Conservation (phyloP, 306 rosid species). For the Ormosia emarginata region DNA sequence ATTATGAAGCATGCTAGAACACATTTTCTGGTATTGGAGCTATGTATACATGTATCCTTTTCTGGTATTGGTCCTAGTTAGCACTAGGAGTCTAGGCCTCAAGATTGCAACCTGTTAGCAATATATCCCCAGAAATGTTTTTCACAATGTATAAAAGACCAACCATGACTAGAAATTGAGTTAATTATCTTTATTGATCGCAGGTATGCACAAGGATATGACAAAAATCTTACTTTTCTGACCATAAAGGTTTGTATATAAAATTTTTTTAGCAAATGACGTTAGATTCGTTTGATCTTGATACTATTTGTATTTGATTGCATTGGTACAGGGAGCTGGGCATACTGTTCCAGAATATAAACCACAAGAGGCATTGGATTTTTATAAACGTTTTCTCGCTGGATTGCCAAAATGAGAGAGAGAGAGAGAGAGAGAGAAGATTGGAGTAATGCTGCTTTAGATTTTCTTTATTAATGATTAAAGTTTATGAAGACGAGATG, state of each 20-base stretch:
- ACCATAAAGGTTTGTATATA: conserved; percentile 56
- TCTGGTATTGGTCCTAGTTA: not conserved
- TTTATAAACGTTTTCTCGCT: conserved; percentile 51
- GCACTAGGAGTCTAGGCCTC: not conserved
- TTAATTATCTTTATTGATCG: not conserved
- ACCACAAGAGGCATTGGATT: conserved; percentile 57
- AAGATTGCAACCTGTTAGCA: not conserved
- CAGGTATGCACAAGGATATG: conserved; percentile 67
- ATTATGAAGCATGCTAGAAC: not conserved
- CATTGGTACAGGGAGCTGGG: conserved; percentile 65
- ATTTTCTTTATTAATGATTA: not conserved
- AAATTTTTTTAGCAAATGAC: not conserved
- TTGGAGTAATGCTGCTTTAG: not conserved
- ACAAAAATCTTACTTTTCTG: conserved; percentile 50
- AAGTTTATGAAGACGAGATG: not conserved
- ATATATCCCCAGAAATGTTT: not conserved
- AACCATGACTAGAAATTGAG: not conserved
- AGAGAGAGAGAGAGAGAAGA: not conserved
- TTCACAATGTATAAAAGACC: not conserved
- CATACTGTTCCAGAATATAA: conserved; percentile 87
- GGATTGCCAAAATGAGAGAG: conserved; percentile 47
- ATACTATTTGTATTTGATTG: conserved; percentile 12
- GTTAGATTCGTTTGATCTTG: not conserved
- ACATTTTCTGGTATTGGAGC: not conserved
- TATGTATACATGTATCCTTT: not conserved